Percentiles rank a stretch among this genome's conserved stretches.
Evolutionary conservation across 306 rosid genomes (phyloP).

Genomic region (Gastrolobium bilobum): DNA sequence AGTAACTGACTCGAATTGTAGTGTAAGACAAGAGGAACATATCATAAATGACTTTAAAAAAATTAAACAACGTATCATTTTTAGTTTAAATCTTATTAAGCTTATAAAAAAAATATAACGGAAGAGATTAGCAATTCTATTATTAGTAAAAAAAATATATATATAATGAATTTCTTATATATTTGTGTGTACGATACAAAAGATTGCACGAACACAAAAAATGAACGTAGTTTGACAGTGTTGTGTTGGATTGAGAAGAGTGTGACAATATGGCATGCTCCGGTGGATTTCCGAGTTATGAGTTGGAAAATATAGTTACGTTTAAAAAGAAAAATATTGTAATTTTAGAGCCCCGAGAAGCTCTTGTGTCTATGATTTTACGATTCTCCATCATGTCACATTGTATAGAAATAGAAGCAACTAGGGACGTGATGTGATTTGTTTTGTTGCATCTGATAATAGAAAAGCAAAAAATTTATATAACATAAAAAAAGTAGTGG

Average conservation of each 20-base stretch:
- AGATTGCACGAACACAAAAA: conserved; percentile 18
- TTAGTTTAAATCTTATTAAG: too few relatives aligned
- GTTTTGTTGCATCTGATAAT: conserved; percentile 56
- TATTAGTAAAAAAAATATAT: neutral
- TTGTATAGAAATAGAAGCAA: conserved; percentile 58
- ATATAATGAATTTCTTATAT: too few relatives aligned
- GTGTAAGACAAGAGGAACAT: neutral
- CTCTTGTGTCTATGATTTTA: neutral
- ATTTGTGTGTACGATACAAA: neutral
- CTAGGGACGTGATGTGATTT: conserved; percentile 63
- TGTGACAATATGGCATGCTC: conserved; percentile 1
- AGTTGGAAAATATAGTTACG: conserved; percentile 23
- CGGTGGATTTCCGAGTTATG: conserved; percentile 1
- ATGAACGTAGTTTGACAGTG: conserved; percentile 22
- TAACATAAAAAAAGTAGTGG: conserved; percentile 71
- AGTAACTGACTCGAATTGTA: neutral
- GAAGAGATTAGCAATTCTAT: neutral
- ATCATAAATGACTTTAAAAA: neutral
- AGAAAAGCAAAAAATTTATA: conserved; percentile 39
- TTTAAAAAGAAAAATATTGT: neutral
- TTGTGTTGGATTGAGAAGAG: neutral
- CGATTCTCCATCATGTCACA: conserved; percentile 58
- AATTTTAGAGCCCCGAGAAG: neutral
- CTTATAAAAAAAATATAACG: too few relatives aligned
- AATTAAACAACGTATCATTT: neutral